Percentiles rank a stretch among this genome's conserved stretches.
phyloP scores from a whole-genome alignment of 2,329 filamentous ascomycete species.

The Botrytis hyacinthi region DNA sequence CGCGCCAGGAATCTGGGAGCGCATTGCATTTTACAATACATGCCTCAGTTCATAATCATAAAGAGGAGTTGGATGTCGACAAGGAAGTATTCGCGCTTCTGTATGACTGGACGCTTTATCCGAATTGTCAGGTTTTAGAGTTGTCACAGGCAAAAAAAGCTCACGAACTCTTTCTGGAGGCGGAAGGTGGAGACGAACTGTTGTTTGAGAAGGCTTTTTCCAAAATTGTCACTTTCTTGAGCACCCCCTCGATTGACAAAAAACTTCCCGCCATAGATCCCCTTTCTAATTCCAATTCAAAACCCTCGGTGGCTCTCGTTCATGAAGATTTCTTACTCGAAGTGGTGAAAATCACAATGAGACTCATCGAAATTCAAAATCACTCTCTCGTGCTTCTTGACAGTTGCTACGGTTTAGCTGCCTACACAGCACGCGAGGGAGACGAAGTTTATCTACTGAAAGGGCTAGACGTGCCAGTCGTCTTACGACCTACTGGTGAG shows the following conservation, averaged over 20 bases:
- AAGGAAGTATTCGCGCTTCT: background rate
- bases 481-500: background rate
- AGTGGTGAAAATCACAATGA: accelerated
- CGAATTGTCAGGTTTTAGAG: background rate
- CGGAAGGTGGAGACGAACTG: background rate
- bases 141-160: background rate
- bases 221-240: accelerated
- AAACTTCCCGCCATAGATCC: too few relatives aligned
- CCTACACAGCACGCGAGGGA: background rate
- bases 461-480: background rate
- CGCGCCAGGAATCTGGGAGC: accelerated
- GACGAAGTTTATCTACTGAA: background rate
- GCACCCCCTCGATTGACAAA: background rate
- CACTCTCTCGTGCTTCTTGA: background rate
- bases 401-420: background rate
- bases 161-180: background rate
- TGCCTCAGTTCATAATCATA: too few relatives aligned
- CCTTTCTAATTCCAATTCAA: too few relatives aligned
- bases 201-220: accelerated
- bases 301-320: too few relatives aligned
- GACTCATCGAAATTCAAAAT: background rate
- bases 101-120: background rate
- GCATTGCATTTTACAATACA: accelerated
- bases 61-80: too few relatives aligned
- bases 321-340: too few relatives aligned